phyloP scores from a whole-genome alignment of 208 protist species.

The Wallacemonas rigidus region DNA sequence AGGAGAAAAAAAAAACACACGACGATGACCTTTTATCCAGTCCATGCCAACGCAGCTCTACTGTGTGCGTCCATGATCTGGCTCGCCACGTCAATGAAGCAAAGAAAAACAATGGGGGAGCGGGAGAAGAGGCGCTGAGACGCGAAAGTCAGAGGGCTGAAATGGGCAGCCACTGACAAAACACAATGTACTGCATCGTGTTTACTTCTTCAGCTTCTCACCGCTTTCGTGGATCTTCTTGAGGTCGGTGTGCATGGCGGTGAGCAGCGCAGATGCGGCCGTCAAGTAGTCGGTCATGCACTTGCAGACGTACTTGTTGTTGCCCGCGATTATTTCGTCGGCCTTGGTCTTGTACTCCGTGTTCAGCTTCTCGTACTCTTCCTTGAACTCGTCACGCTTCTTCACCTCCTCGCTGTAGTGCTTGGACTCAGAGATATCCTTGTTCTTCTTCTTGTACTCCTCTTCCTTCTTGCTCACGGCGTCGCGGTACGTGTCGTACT shows the following conservation, averaged over 20 bases:
- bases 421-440: slow-evolving; percentile 28
- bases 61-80: too few relatives aligned
- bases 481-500: slow-evolving; percentile 37
- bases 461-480: slow-evolving; percentile 28
- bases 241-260: slow-evolving; percentile 32
- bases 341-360: slow-evolving; percentile 23
- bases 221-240: slow-evolving; percentile 7
- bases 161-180: too few relatives aligned
- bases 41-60: too few relatives aligned
- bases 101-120: too few relatives aligned
- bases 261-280: slow-evolving; percentile 23
- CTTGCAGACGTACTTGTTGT: slow-evolving; percentile 14
- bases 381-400: slow-evolving; percentile 30
- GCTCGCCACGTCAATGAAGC: too few relatives aligned
- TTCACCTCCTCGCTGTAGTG: slow-evolving; percentile 23
- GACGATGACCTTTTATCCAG: too few relatives aligned
- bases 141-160: too few relatives aligned
- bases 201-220: background rate
- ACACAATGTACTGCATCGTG: too few relatives aligned
- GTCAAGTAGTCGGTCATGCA: slow-evolving; percentile 25
- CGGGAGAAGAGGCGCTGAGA: too few relatives aligned
- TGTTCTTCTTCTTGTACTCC: slow-evolving; percentile 39
- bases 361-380: slow-evolving; percentile 26
- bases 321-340: slow-evolving; percentile 19
- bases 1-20: too few relatives aligned